Conservation (phyloP, 2,329 filamentous ascomycete genomes). For the Xylaria sp. region DNA sequence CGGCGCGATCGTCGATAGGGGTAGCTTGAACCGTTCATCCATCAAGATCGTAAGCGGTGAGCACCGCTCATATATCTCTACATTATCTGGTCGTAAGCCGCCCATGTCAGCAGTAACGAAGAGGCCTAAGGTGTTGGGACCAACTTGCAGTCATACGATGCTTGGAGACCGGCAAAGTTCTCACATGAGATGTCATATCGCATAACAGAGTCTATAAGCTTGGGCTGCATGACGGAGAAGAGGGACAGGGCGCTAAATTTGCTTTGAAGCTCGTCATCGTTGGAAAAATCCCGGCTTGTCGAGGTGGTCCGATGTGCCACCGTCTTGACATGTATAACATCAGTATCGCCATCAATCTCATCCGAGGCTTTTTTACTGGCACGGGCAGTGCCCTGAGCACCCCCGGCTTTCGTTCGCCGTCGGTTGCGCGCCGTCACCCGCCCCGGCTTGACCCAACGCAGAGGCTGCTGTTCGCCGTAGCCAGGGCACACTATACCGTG, state of each 20-base stretch:
- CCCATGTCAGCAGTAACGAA: slow-evolving; percentile 17
- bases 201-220: slow-evolving; percentile 30
- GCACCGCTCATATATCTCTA: slow-evolving; percentile 45
- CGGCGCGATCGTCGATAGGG: slow-evolving; percentile 26
- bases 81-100: slow-evolving; percentile 42
- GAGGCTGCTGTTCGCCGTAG: slow-evolving; percentile 52
- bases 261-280: background rate
- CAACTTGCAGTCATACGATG: slow-evolving; percentile 48
- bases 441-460: slow-evolving; percentile 54
- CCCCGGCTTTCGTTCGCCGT: slow-evolving; percentile 12
- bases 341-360: background rate
- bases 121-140: background rate
- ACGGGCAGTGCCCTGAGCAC: background rate
- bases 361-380: background rate
- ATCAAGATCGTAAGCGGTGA: slow-evolving; percentile 34
- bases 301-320: background rate
- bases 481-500: slow-evolving; percentile 52
- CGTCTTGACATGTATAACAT: background rate
- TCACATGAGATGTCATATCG: slow-evolving; percentile 39
- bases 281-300: background rate
- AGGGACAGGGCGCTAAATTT: background rate
- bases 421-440: slow-evolving; percentile 48
- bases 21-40: slow-evolving; percentile 24
- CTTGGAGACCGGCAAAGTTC: slow-evolving; percentile 40
- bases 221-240: slow-evolving; percentile 11